Evolutionary conservation across 2,329 filamentous ascomycete species (phyloP), one percentile per base, ranked within the genome.

Genomic region (Aspergillus brasiliensis): DNA sequence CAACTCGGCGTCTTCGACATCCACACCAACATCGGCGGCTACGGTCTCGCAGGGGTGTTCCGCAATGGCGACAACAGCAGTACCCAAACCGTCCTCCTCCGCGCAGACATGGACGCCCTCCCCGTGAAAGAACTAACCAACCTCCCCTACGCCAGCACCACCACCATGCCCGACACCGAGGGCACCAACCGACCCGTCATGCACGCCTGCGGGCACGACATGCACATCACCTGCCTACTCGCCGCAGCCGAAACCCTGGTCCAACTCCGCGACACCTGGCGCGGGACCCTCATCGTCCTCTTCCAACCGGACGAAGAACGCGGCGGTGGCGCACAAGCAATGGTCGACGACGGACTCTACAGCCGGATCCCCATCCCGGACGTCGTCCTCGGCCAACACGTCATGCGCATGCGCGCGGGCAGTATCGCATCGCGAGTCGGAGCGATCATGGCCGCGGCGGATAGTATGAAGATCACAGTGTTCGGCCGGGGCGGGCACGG

Each of bases 291-390:
- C 19, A 75, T 91, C 5, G 71, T 88, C 6, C 72, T 86, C 2
- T 91, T 91, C 70, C 89, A 91, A 66, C 88, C 88, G 0, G 83
- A 84, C 1, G 88, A 91, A 69, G 88, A 91, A 71, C 79, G 83
- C 1, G 86, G 83, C 0, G 80, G 78, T 0, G 88, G 88, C 0
- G 88, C 88, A 0, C 81, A 82, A 71, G 75, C 85, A 23, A 88
- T 88, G 86, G 77, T 88, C 3, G 81, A 84, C 44, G 84, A 85
- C 65, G 84, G 85, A 0, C 73, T 87, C 46, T 87, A 74, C 78
- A 70, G 70, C 64, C 64, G 78, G 71, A 67, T 86, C 7, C 84
- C 84, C 0, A 68, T 81, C 3, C 85, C 85, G 0, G 84, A 88
- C 65, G 74, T 85, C 19, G 78, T 81, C 19, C 73, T 88, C 2